These are phyloP conservation scores for Exophiala sideris DNA, from an alignment of 2,329 filamentous ascomycete genomes.

Conservation along the genomic window DNA sequence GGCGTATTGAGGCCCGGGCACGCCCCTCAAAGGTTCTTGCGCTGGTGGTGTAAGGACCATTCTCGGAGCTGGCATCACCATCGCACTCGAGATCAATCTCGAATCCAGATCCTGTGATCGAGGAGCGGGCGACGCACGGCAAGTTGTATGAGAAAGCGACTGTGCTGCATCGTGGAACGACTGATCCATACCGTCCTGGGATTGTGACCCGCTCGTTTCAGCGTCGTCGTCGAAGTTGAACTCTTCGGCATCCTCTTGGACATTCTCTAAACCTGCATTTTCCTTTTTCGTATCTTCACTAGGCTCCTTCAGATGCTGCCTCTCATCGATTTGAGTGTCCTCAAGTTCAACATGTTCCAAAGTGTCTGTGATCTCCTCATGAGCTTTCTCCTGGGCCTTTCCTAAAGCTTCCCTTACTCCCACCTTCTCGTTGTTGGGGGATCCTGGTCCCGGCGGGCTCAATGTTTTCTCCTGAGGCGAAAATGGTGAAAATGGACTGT, in stretches of 20 bases:
- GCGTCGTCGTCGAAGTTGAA: neutral
- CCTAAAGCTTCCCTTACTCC: constrained; percentile 25
- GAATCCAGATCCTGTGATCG: constrained; percentile 1
- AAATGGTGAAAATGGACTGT: constrained; percentile 22
- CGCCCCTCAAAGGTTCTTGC: constrained; percentile 23
- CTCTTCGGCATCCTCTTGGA: neutral
- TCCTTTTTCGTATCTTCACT: neutral
- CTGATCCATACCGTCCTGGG: constrained; percentile 14
- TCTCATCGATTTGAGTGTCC: neutral
- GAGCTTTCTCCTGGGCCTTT: constrained; percentile 23
- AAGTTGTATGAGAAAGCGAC: constrained; percentile 3
- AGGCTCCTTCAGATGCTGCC: neutral
- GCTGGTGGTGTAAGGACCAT: constrained; percentile 25
- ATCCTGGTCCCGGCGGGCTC: constrained; percentile 11
- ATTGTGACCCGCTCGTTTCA: constrained; percentile 4
- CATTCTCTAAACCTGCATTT: neutral
- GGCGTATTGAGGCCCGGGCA: constrained; percentile 23
- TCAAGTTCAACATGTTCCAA: constrained; percentile 23
- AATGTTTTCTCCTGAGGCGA: constrained; percentile 22
- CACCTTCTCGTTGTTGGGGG: constrained; percentile 13
- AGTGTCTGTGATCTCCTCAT: constrained; percentile 23
- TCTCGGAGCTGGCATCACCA: constrained; percentile 2
- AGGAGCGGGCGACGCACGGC: constrained; percentile 1
- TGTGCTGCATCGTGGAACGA: constrained; percentile 17
- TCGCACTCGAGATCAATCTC: constrained; percentile 1